These are phyloP conservation scores for Pythium plurisporium DNA, from an alignment of 352 stramenopile species.

Conservation along the genomic window DNA sequence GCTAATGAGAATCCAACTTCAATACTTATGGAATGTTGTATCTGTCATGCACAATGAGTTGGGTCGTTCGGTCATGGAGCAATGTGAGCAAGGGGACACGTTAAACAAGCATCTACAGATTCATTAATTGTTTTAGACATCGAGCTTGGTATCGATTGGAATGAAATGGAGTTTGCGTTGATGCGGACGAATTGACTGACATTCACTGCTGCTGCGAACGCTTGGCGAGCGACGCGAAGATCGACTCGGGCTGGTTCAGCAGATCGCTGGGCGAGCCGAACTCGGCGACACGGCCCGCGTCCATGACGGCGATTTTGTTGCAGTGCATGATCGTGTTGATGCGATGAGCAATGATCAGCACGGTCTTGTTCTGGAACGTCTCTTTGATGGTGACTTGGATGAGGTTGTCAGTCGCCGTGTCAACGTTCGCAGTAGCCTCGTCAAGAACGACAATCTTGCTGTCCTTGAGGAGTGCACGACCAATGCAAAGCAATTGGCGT, in stretches of 20 bases:
- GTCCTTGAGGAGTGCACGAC: slow-evolving; percentile 79
- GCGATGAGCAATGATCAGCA: slow-evolving; percentile 92
- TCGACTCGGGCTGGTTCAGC: slow-evolving; percentile 54
- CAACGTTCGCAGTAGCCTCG: slow-evolving; percentile 84
- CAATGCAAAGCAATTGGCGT: slow-evolving; percentile 91
- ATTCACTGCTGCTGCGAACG: too few species aligned
- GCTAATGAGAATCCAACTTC: too few species aligned
- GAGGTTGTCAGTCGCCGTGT: slow-evolving; percentile 62
- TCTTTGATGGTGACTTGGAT: slow-evolving; percentile 65
- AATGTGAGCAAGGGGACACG: too few species aligned
- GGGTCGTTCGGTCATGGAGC: too few species aligned
- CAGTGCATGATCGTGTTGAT: slow-evolving; percentile 93
- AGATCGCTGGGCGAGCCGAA: slow-evolving; percentile 77
- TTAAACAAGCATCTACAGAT: too few species aligned
- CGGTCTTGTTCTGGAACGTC: slow-evolving; percentile 79
- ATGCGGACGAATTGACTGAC: too few species aligned
- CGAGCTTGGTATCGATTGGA: too few species aligned
- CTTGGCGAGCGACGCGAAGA: slow-evolving; percentile 38
- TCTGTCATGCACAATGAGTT: too few species aligned
- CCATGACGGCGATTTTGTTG: slow-evolving; percentile 87
- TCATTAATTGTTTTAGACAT: too few species aligned
- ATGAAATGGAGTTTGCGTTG: too few species aligned
- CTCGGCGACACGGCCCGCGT: slow-evolving; percentile 80
- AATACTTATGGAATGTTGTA: too few species aligned
- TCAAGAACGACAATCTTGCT: slow-evolving; percentile 90